phyloP scores from a whole-genome alignment of 257 asterid species.

The Salvia hispanica region DNA sequence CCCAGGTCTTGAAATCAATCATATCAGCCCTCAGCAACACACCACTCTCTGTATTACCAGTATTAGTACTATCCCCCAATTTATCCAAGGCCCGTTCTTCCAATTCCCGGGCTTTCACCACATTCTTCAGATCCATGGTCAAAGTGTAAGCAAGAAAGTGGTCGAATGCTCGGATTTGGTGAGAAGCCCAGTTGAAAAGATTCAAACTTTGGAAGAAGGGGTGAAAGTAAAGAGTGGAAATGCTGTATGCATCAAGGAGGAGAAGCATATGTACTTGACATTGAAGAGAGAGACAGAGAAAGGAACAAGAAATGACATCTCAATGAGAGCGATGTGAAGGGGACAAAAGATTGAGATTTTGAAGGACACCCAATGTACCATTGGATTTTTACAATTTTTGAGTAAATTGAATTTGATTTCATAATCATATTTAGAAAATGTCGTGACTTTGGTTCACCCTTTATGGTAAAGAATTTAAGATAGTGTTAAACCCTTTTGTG shows the following conservation, averaged over 20 bases:
- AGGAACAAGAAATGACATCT: constrained; percentile 32
- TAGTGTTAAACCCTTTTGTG: no score
- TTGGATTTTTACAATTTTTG: not conserved
- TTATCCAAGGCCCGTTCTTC: constrained; percentile 34
- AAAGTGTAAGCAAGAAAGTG: not conserved
- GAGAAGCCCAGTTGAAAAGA: constrained; percentile 17
- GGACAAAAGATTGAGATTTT: constrained; percentile 21
- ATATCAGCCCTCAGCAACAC: constrained; percentile 58
- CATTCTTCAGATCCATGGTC: constrained; percentile 39
- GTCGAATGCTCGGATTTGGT: not conserved
- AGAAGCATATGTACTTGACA: constrained; percentile 3
- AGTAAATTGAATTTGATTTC: not conserved
- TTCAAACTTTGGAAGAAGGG: constrained; percentile 25
- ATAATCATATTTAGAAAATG: no score
- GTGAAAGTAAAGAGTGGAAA: constrained; percentile 22
- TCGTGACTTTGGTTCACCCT: no score
- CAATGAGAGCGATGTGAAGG: constrained; percentile 23
- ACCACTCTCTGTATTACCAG: constrained; percentile 7
- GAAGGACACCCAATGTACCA: constrained; percentile 3
- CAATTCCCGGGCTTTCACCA: constrained; percentile 14
- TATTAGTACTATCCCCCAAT: constrained; percentile 11
- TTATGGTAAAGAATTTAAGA: no score
- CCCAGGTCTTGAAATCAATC: constrained; percentile 70
- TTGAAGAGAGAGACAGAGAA: constrained; percentile 4
- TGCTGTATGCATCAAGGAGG: constrained; percentile 20